Percentiles rank a stretch among this genome's conserved stretches.
These are phyloP conservation scores for Canariomyces notabilis DNA, from an alignment of 2,329 filamentous ascomycete species.

Conservation along the genomic window DNA sequence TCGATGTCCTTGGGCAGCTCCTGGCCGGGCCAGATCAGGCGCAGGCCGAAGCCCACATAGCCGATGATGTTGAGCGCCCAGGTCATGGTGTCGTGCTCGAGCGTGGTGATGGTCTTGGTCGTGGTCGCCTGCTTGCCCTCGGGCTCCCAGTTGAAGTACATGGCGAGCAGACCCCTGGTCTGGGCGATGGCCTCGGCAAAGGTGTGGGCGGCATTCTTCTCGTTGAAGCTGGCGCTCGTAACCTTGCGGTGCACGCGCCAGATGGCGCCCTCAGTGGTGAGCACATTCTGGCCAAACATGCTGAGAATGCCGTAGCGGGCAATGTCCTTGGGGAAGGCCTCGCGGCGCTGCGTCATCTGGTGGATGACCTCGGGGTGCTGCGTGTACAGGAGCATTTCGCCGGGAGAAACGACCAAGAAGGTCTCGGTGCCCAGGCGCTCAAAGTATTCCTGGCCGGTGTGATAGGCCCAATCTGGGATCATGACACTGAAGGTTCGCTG, in stretches of 20 bases:
- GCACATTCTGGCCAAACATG: constrained; percentile 66
- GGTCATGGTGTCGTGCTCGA: constrained; percentile 61
- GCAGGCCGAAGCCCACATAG: constrained; percentile 66
- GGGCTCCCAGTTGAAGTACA: constrained; percentile 51
- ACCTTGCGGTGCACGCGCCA: constrained; percentile 73
- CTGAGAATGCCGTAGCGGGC: constrained; percentile 54
- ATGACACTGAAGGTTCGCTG: constrained; percentile 40
- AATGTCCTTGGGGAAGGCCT: constrained; percentile 66
- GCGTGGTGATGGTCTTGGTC: constrained; percentile 48
- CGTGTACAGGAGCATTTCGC: constrained; percentile 48
- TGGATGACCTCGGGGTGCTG: constrained; percentile 60
- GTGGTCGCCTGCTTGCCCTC: constrained; percentile 34
- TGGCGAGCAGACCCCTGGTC: constrained; percentile 54
- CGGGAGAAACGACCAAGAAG: constrained; percentile 60
- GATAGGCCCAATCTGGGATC: constrained; percentile 56
- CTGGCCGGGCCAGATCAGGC: constrained; percentile 59
- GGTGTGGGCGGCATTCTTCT: constrained; percentile 65
- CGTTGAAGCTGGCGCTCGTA: constrained; percentile 67
- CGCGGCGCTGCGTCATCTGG: constrained; percentile 61
- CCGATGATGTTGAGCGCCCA: constrained; percentile 53
- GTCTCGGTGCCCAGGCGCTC: constrained; percentile 52
- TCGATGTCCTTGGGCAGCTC: constrained; percentile 39
- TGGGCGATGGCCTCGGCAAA: constrained; percentile 60
- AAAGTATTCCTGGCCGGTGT: constrained; percentile 53
- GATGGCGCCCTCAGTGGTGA: constrained; percentile 61